Conservation (phyloP, 768 basidiomycete genomes). For the Termitomyces sp. region DNA sequence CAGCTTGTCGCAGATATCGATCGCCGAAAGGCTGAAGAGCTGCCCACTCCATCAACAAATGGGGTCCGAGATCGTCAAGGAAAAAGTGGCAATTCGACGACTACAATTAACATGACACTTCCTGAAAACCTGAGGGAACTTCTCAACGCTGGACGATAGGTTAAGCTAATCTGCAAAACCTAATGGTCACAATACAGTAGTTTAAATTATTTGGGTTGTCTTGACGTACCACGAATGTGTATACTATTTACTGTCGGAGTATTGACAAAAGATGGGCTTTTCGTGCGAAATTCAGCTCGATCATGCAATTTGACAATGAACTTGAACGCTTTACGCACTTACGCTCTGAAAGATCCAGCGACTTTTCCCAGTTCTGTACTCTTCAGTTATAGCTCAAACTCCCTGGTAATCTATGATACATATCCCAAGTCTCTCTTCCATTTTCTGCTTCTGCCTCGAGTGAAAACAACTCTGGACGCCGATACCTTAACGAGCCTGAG, state of each 20-base stretch:
- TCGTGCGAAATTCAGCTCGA: no score
- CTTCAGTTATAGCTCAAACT: conserved; percentile 46
- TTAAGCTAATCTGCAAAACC: neutral
- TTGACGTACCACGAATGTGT: neutral
- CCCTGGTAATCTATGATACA: conserved; percentile 66
- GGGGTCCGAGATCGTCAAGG: conserved; percentile 16
- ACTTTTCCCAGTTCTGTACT: conserved; percentile 55
- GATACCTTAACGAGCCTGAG: conserved; percentile 47
- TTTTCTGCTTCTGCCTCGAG: conserved; percentile 77
- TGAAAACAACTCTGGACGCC: conserved; percentile 24
- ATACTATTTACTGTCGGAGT: neutral
- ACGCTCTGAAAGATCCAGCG: conserved; percentile 48
- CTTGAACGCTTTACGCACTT: conserved; percentile 53
- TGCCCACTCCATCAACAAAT: conserved; percentile 29
- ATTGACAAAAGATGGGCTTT: neutral
- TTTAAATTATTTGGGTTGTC: neutral
- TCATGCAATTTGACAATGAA: conserved; percentile 23
- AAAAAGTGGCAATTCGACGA: conserved; percentile 1
- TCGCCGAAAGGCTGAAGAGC: conserved; percentile 61
- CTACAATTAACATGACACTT: conserved; percentile 35
- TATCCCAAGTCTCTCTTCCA: conserved; percentile 87
- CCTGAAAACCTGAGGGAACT: conserved; percentile 61
- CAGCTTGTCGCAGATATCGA: conserved; percentile 88
- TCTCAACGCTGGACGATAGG: conserved; percentile 37
- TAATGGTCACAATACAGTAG: neutral